Conservation (phyloP, 805 yeast species). For the Yarrowia osloensis region DNA sequence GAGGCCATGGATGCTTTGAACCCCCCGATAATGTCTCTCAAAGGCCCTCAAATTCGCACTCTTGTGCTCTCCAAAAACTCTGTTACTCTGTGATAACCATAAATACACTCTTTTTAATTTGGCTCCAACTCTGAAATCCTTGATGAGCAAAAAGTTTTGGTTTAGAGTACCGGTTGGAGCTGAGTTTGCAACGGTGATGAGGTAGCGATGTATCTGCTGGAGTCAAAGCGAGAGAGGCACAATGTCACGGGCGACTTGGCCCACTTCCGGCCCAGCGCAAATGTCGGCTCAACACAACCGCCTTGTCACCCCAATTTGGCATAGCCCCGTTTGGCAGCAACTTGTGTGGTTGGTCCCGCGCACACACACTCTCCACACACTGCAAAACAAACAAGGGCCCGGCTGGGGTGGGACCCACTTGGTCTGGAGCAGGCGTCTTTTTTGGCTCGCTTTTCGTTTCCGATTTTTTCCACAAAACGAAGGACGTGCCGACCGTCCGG, state of each 20-base stretch:
- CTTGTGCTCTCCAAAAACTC: too few relatives aligned
- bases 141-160: slow-evolving; percentile 23
- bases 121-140: slow-evolving; percentile 25
- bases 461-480: background rate
- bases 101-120: slow-evolving; percentile 16
- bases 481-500: background rate
- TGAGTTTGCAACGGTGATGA: slow-evolving; percentile 18
- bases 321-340: slow-evolving; percentile 3
- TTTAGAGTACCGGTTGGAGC: slow-evolving; percentile 19
- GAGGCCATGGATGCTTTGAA: too few relatives aligned
- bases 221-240: too few relatives aligned
- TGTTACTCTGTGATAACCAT: slow-evolving; percentile 14
- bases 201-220: background rate
- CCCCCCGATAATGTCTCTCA: background rate
- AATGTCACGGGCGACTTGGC: too few relatives aligned
- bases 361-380: too few relatives aligned
- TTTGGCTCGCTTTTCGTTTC: background rate
- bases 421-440: too few relatives aligned
- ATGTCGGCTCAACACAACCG: too few relatives aligned
- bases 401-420: background rate
- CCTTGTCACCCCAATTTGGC: background rate
- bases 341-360: background rate
- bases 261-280: too few relatives aligned
- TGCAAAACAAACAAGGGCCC: too few relatives aligned
- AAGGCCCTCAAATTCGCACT: too few relatives aligned